Base-by-base conservation (phyloP, 805 yeast species). In the Candida chauliodis region DNA sequence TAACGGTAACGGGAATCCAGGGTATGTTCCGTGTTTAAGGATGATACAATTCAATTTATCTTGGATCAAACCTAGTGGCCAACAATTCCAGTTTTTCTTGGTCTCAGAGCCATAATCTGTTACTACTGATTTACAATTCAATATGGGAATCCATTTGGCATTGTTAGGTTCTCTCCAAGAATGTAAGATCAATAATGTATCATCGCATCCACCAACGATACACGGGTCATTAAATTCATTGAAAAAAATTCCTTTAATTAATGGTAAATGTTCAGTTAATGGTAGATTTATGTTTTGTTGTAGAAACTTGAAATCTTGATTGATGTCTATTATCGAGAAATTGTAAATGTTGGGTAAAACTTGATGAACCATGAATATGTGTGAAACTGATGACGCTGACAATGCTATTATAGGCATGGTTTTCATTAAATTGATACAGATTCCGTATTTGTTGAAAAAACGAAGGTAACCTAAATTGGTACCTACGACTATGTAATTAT, bases 191-290 rank as follows among this genome's bases (percentile, higher is more conserved):
- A 84, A 58, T 26, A 93, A 67, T 8, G 80, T 74, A 44, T 88
- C 88, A 46, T 82, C 89, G 22, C 71, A 66, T n/a, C 95, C 96
- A 0, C 65, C 58, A 39, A 81, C 84, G 5, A 90, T 57, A 46
- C 93, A 84, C 1, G 99, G 99, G 57, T 91, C 97, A 15, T 95
- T 95, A 51, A 76, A 81, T 31, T 81, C 81, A 30, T 87, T 83
- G 67, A 91, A 93, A 53, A 93, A 89, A n/a, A 86, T 56, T 2
- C 90, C 82, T 45, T 76, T 78, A 47, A 84, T 58, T 40, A 67
- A 61, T 50, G 64, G 72, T 2, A 38, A 30, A n/a, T 15, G 26
- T 5, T 34, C 42, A 32, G 48, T 52, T 27, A 71, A 52, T 5
- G 75, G 73, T 28, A 71, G 46, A 5, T 60, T 30, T 15, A 61